These are phyloP conservation scores for Trichoderma hamatum DNA, from an alignment of 2,329 filamentous ascomycete genomes.

Conservation along the genomic window DNA sequence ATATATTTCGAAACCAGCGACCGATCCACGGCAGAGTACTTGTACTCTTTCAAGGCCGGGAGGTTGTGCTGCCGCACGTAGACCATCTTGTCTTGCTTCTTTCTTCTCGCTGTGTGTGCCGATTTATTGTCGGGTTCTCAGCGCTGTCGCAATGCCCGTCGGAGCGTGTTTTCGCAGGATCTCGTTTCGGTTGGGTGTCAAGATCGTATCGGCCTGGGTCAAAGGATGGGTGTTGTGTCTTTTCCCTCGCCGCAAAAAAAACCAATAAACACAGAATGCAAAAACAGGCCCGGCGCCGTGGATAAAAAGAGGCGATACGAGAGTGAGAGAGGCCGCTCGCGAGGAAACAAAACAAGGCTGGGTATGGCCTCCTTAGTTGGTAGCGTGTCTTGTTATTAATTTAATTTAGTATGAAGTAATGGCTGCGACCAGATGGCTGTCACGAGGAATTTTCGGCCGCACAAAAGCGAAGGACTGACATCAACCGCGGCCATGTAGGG, in stretches of 20 bases:
- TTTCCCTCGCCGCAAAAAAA: background rate
- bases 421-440: conserved; percentile 1
- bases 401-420: conserved; percentile 4
- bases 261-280: background rate
- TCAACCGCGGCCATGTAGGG: background rate
- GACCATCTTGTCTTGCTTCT: conserved; percentile 64
- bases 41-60: conserved; percentile 87
- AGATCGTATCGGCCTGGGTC: conserved; percentile 6
- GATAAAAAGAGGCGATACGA: background rate
- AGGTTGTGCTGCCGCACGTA: conserved; percentile 94
- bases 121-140: background rate
- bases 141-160: background rate
- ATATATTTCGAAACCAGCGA: conserved; percentile 90
- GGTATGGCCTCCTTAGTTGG: background rate
- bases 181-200: conserved; percentile 15
- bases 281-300: background rate
- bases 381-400: conserved; percentile 17
- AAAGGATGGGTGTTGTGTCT: too few species aligned
- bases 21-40: conserved; percentile 90
- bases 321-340: background rate
- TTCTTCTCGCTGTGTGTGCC: background rate
- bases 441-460: conserved; percentile 22
- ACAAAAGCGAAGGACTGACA: conserved; percentile 10
- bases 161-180: background rate
- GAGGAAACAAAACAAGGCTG: background rate